Conservation (phyloP, 2,329 filamentous ascomycete species). For the Sporothrix inflata region DNA sequence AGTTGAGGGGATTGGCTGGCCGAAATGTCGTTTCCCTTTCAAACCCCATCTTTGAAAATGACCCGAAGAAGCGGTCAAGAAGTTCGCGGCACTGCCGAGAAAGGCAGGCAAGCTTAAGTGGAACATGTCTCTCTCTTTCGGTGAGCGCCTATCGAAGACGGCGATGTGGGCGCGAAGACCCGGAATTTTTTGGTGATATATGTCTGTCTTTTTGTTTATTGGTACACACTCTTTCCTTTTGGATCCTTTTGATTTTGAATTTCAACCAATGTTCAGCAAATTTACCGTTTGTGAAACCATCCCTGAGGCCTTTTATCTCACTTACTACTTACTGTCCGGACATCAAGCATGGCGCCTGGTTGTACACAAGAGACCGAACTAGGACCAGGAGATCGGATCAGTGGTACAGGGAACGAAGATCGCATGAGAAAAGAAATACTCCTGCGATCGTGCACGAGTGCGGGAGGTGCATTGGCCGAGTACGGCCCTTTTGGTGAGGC, state of each 20-base stretch:
- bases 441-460: conserved; percentile 3
- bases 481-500: conserved; percentile 7
- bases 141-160: background rate
- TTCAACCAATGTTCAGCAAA: background rate
- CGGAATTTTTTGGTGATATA: background rate
- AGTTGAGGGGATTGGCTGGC: background rate
- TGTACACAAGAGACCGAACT: conserved; percentile 8
- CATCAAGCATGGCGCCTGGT: conserved; percentile 3
- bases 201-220: background rate
- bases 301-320: conserved; percentile 27
- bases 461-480: background rate
- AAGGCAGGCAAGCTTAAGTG: background rate
- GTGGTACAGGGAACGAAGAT: conserved; percentile 4
- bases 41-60: background rate
- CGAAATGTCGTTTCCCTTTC: background rate
- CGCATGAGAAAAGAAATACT: background rate
- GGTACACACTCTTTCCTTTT: background rate
- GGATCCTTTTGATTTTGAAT: background rate
- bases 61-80: conserved; percentile 24
- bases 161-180: background rate
- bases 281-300: conserved; percentile 18
- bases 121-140: conserved; percentile 19
- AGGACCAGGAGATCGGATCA: background rate
- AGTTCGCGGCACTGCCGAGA: background rate
- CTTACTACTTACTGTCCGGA: background rate